Percentiles rank a stretch among this genome's conserved stretches.
phyloP scores from a whole-genome alignment of 345 rosid genomes.

The Crucihimalaya himalaica region DNA sequence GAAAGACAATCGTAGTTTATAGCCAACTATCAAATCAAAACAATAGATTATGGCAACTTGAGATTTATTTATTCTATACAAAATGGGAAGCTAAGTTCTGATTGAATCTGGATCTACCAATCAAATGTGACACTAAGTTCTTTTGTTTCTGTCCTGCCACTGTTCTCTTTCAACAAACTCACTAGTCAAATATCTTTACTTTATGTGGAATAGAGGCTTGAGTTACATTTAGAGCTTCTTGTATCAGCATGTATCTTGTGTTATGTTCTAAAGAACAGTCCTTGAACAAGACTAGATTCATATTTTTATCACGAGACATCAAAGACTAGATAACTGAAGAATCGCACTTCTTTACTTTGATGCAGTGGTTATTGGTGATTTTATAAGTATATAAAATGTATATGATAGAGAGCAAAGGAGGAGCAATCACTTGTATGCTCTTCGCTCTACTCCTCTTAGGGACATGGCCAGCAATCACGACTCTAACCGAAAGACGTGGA shows the following conservation, averaged over 20 bases:
- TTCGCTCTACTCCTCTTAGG: slow-evolving; percentile 65
- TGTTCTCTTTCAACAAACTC: not conserved
- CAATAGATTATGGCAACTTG: not conserved
- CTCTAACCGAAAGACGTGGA: slow-evolving; percentile 79
- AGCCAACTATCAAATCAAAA: not conserved
- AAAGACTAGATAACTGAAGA: not conserved
- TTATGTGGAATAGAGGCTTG: not conserved
- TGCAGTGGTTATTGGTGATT: not conserved
- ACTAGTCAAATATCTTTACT: not conserved
- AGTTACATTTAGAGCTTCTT: slow-evolving; percentile 3
- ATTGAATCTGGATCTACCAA: slow-evolving; percentile 30
- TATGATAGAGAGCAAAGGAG: slow-evolving; percentile 76
- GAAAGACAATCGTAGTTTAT: not conserved
- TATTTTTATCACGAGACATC: not conserved
- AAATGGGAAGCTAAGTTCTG: not conserved
- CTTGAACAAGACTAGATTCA: not conserved
- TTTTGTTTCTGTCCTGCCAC: not conserved
- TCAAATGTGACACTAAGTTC: slow-evolving; percentile 8
- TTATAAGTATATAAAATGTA: slow-evolving; percentile 3
- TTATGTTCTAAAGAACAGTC: not conserved
- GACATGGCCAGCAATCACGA: slow-evolving; percentile 77
- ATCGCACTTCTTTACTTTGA: not conserved
- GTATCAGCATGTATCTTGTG: slow-evolving; percentile 1
- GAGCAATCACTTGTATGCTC: slow-evolving; percentile 75
- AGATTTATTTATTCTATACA: not conserved